Base-by-base conservation (phyloP, 768 basidiomycete genomes). In the Auricularia heimuer region DNA sequence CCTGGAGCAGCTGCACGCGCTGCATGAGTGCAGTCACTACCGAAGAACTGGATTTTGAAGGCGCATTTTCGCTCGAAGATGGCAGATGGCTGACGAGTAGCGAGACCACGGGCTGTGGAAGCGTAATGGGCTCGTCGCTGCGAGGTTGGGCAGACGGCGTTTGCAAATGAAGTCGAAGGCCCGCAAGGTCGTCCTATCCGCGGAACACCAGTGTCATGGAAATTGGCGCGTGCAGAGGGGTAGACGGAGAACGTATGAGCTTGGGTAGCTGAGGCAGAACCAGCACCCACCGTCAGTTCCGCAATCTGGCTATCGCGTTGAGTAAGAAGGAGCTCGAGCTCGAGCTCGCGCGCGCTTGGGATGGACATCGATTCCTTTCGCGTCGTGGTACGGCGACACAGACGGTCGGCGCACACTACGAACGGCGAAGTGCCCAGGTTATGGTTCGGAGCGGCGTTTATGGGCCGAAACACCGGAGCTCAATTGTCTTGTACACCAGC, bases 291-390 rank as follows among this genome's bases (percentile, higher is more conserved):
- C 70, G 81, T 87, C 68, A 92, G 83, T 71, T 88, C 83, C 62
- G 82, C 77, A 62, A 92, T 76, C 73, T 90, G 87, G 64, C 79
- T 78, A 75, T 94, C 90, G 71, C 89, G 83, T 72, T 86, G 82
- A 69, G 89, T 81, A n/a, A 93, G 77, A 14, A 89, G 80, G 35
- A 84, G 81, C 75, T 94, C 92, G 51, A 94, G 85, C 74, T 92
- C 89, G 67, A 91, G 79, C 76, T 93, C 90, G 74, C 91, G 82
- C 63, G 84, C 76, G 56, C 86, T 82, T 24, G 91, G 92, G 39
- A 90, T 76, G 66, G 85, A 83, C 88, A 90, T 90, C 47, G 47
- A 51, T 51, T 8, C 18, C 47, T 51, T 16, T 16, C 47, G 47
- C 14, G 47, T 42, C 39, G 39, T 42, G 47, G 18, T 51, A 51